Evolutionary conservation across 129 eudicot species (phyloP), one percentile per base, ranked within the genome.

Genomic region (Cynara cardunculus): DNA sequence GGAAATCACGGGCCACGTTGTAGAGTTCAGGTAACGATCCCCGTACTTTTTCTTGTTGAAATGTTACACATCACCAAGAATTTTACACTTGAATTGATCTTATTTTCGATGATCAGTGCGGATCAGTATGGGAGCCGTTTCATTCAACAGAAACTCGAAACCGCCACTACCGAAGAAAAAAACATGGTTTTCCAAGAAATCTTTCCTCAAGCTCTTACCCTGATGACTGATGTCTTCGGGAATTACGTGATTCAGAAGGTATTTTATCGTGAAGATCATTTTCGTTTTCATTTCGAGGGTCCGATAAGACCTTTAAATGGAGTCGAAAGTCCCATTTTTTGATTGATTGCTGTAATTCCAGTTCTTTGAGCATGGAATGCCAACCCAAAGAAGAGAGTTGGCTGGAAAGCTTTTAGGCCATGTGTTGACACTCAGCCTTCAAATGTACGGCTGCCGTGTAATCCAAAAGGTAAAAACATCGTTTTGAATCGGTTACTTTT

Each of bases 91-190:
- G 14, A 11, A 56, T 5, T 3, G 1, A 21, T 49, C 34, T 12
- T 72, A 10, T 78, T 69, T 69, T 9, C 37, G 21, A 56, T 74
- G 83, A 66, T 72, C 80, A 94, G 98, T 84, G 93, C 93, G 73
- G 98, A 94, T 81, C 98, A 94, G 78, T 91, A 94, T 73, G 98
- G 97, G 67, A 94, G 98, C 81, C 93, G 98, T 11, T 94, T 94
- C 82, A 94, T 94, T 79, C 98, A 94, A 76, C 98, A 94, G 62
- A 94, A 94, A 74, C 95, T 94, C 28, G 98, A 94, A 88, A 89
- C 97, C 4, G 97, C 98, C 4, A 89, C 98, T 26, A 71, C 70
- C 14, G 98, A 94, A 82, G 98, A 94, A 84, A 94, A 88, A 75
- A 88, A 84, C 82, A 94, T 91, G 90, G 98, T 94, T 86, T 94